phyloP scores from a whole-genome alignment of 306 rosid genomes.

The Fagus crenata region DNA sequence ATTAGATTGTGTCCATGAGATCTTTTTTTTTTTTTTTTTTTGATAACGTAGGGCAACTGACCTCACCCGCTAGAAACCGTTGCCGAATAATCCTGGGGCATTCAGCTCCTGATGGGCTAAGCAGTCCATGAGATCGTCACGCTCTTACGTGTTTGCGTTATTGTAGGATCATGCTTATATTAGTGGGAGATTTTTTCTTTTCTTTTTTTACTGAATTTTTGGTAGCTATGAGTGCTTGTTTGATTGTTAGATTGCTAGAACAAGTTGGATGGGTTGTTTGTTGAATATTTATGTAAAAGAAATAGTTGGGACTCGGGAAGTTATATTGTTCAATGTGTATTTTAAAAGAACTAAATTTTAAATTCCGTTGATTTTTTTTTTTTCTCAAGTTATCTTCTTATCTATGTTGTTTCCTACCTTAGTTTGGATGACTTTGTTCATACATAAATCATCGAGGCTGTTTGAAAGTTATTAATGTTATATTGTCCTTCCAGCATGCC shows the following conservation, averaged over 20 bases:
- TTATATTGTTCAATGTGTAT: not conserved
- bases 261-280: not conserved
- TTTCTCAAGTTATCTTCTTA: not conserved
- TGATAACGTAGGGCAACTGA: too few relatives aligned
- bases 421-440: not conserved
- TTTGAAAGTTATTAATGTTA: not conserved
- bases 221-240: not conserved
- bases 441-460: not conserved
- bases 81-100: too few relatives aligned
- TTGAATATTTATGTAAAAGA: not conserved
- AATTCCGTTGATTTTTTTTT: not conserved
- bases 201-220: not conserved
- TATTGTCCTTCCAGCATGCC: not conserved
- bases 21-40: not conserved
- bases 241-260: not conserved
- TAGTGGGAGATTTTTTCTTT: not conserved
- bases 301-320: not conserved
- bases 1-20: not conserved
- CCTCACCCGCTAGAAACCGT: too few relatives aligned
- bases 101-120: too few relatives aligned
- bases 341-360: not conserved
- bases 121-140: not conserved
- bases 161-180: not conserved
- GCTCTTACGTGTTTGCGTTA: not conserved
- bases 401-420: not conserved